Percentiles rank a stretch among this genome's conserved stretches.
phyloP scores from a whole-genome alignment of 1,284 basidiomycete species.

The Butyriboletus appendiculatus region DNA sequence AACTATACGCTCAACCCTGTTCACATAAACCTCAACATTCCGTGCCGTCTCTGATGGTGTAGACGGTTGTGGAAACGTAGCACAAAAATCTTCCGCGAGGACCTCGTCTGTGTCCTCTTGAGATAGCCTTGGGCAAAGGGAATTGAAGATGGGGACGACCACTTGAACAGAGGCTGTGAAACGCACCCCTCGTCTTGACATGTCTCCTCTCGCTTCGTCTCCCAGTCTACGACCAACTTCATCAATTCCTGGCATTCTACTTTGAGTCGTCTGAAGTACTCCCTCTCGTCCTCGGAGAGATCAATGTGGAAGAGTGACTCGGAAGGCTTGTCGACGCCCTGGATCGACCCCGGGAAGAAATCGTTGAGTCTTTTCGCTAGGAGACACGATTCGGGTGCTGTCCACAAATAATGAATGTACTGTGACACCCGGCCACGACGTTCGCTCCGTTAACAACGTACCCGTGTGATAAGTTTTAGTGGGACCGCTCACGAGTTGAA shows the following conservation, averaged over 20 bases:
- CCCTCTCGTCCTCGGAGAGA: slow-evolving; percentile 34
- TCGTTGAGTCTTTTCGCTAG: slow-evolving; percentile 42
- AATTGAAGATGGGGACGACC: neutral
- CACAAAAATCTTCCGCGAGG: slow-evolving; percentile 25
- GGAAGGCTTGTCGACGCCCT: too few species aligned
- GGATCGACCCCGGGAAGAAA: slow-evolving; percentile 20
- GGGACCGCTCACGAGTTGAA: slow-evolving; percentile 16
- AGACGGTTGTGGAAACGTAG: slow-evolving; percentile 23
- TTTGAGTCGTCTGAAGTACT: slow-evolving; percentile 26
- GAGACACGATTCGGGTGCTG: slow-evolving; percentile 31
- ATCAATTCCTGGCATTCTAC: slow-evolving; percentile 25
- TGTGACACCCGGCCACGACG: neutral
- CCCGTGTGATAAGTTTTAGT: neutral
- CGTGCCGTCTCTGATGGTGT: slow-evolving; percentile 6
- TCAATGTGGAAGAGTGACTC: slow-evolving; percentile 18
- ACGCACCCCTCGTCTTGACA: slow-evolving; percentile 23
- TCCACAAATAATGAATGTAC: slow-evolving; percentile 44
- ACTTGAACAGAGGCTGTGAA: neutral
- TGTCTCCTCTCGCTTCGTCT: slow-evolving; percentile 20
- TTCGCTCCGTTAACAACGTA: neutral
- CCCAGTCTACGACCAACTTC: slow-evolving; percentile 31
- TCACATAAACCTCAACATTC: slow-evolving; percentile 25
- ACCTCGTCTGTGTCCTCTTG: slow-evolving; percentile 3
- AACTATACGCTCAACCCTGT: slow-evolving; percentile 29
- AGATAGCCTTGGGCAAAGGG: neutral